Base-by-base conservation (phyloP, 2,329 filamentous ascomycete genomes). In the Parafenestella ontariensis region DNA sequence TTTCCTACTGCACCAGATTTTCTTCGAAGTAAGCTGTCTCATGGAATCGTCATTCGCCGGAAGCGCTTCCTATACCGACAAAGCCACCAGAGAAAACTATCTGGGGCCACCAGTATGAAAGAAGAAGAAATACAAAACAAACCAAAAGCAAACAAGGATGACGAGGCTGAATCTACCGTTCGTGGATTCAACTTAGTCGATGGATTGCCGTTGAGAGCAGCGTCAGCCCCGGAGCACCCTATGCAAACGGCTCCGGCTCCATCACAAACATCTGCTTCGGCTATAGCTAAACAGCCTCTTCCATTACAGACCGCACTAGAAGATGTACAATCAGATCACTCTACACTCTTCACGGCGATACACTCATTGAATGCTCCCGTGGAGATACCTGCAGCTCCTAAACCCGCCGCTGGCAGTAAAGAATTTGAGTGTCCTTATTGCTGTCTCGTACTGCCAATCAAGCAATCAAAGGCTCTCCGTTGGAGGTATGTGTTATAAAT, bases 351-450 rank as follows among this genome's bases (percentile, higher is more conserved):
- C n/a, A 37, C 34, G 5, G 18, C 18, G 7, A 37, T 37, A n/a
- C 34, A 37, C 34, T n/a, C n/a, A n/a, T n/a, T n/a, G 15, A 37
- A 37, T 18, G 5, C 18, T 37, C 18, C 18, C 18, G 34, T n/a
- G 9, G 17, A 9, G n/a, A 44, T 59, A 2, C 58, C 58, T n/a
- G 43, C 21, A 17, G 44, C 56, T 0, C 58, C 58, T n/a, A 59
- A 51, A 18, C 31, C 52, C 10, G 31, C 51, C 6, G 23, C 37
- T 5, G 31, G 29, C 5, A 46, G 50, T 21, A 53, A 53, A 24
- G 58, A 62, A 43, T 62, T 62, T 47, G 48, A 59, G 24, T 62
- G 58, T 36, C 58, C 56, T 7, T 59, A 57, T 39, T 62, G 58
- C 37, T 59, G 49, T 20, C 43, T 46, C 17, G 46, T 62, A 13